Conservation (phyloP, 306 rosid species). For the Hippophae tibetana region DNA sequence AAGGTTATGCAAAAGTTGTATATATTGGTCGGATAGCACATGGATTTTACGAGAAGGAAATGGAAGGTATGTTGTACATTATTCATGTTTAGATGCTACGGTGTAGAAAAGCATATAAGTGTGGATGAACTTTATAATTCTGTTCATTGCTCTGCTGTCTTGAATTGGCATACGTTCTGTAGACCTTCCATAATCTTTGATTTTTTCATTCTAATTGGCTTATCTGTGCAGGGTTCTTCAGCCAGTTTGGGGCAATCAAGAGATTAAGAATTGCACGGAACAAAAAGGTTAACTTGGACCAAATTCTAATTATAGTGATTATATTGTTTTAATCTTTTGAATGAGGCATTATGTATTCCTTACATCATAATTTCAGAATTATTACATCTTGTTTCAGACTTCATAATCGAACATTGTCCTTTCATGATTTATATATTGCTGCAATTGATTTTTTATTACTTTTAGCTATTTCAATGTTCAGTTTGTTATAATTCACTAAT, state of each 20-base stretch:
- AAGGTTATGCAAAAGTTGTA: conserved; percentile 43
- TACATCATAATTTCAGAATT: too few species aligned
- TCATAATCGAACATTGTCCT: too few species aligned
- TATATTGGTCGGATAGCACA: conserved; percentile 62
- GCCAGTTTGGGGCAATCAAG: conserved; percentile 62
- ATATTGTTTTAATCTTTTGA: neutral
- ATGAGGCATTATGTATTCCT: too few species aligned
- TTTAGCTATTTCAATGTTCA: too few species aligned
- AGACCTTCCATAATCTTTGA: conserved; percentile 1
- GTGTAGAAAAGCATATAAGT: neutral
- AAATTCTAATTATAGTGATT: neutral
- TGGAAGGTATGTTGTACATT: conserved; percentile 56
- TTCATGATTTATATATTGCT: neutral
- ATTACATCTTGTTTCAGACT: too few species aligned
- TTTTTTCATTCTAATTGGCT: neutral
- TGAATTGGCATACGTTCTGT: neutral
- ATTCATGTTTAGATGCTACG: neutral
- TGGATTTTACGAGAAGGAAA: conserved; percentile 76
- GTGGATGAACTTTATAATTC: neutral
- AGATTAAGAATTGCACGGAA: conserved; percentile 64
- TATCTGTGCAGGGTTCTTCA: conserved; percentile 44
- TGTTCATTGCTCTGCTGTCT: neutral
- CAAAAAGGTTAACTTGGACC: conserved; percentile 40
- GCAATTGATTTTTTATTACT: neutral
- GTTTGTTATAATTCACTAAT: neutral